Conservation (phyloP, 257 asterid species). For the Thymus quinquecostatus region DNA sequence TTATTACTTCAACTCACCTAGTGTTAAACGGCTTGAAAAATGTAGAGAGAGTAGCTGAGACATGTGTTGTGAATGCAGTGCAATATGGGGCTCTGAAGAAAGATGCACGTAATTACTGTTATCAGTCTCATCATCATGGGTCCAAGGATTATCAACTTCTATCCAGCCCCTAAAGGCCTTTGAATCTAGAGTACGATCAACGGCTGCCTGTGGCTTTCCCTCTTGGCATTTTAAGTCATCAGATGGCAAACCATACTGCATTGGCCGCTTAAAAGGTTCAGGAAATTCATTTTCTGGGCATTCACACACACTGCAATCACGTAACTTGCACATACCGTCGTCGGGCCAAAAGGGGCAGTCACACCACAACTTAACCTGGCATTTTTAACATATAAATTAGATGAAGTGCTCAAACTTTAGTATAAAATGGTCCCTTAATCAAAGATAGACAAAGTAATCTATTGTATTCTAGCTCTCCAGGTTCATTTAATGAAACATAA, state of each 20-base stretch:
- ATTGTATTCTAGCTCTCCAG: background rate
- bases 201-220: constrained; percentile 87
- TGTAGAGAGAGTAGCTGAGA: background rate
- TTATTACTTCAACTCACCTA: background rate
- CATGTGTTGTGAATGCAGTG: background rate
- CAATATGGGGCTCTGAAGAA: constrained; percentile 23
- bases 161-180: constrained; percentile 91
- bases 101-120: constrained; percentile 57
- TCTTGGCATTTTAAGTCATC: constrained; percentile 94
- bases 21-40: background rate
- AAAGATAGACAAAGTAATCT: background rate
- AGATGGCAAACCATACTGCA: constrained; percentile 48
- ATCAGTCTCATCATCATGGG: constrained; percentile 89
- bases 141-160: constrained; percentile 96
- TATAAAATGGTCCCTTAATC: constrained; percentile 12
- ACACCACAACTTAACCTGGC: constrained; percentile 94
- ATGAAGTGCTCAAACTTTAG: constrained; percentile 21
- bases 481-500: constrained; percentile 16
- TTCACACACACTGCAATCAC: constrained; percentile 96
- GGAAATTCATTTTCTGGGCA: constrained; percentile 95
- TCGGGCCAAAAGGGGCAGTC: constrained; percentile 99
- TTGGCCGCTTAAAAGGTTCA: constrained; percentile 65
- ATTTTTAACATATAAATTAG: constrained; percentile 32
- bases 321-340: constrained; percentile 95
- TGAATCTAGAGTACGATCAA: constrained; percentile 89